Evolutionary conservation across 352 stramenopile genomes (phyloP).

Genomic region (Discostella stelligera): DNA sequence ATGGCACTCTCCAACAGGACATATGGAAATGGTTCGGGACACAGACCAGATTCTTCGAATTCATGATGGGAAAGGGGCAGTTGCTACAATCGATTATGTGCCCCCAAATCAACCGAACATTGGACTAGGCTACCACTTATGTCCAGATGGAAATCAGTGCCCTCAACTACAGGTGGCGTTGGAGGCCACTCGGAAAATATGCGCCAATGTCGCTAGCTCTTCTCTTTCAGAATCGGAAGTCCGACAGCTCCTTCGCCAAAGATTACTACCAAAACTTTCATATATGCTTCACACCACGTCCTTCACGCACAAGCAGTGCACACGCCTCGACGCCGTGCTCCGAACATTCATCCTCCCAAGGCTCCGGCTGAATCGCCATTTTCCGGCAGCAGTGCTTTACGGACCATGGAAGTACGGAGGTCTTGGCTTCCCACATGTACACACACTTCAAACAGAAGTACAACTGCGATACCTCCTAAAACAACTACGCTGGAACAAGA

Average conservation of each 20-base stretch:
- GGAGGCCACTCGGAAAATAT: background rate
- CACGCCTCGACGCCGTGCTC: no score
- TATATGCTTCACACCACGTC: conserved; percentile 3
- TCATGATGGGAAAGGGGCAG: conserved; percentile 15
- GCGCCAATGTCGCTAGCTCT: background rate
- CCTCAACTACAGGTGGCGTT: background rate
- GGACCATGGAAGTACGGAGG: conserved; percentile 12
- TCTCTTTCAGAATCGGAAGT: conserved; percentile 5
- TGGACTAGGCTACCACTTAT: conserved; percentile 12
- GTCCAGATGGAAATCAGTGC: conserved; percentile 16
- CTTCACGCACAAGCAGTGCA: no score
- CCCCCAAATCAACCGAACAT: conserved; percentile 20
- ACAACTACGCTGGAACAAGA: conserved; percentile 2
- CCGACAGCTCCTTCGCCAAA: conserved; percentile 1
- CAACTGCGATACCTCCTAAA: conserved; percentile 13
- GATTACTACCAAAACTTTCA: conserved; percentile 5
- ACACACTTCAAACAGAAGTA: conserved; percentile 10
- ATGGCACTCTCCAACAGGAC: background rate
- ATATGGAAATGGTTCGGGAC: no score
- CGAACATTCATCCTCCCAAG: background rate
- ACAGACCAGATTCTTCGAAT: background rate
- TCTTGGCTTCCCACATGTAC: conserved; percentile 1
- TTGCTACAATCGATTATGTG: background rate
- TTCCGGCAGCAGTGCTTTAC: conserved; percentile 9
- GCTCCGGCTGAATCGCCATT: background rate